These are phyloP conservation scores for Metroxylon sagu DNA, from an alignment of 176 grass and related monocot genomes.

Conservation along the genomic window DNA sequence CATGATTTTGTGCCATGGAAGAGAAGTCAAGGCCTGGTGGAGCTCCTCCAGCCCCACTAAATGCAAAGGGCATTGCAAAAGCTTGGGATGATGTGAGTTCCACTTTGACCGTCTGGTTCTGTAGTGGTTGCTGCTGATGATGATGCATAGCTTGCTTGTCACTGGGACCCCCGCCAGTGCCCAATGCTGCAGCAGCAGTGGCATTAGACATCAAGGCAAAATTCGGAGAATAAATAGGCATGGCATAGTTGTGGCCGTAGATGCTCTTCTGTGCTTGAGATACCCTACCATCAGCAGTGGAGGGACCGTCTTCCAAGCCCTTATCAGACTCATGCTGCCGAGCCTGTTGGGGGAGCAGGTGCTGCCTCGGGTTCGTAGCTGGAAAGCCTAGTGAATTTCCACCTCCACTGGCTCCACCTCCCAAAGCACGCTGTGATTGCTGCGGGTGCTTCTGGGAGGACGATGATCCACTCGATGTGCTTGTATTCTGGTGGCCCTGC, in stretches of 20 bases:
- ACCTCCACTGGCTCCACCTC: conserved; percentile 29
- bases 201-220: conserved; percentile 53
- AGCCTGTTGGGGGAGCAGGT: conserved; percentile 9
- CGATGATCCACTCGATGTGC: conserved; percentile 37
- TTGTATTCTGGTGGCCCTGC: conserved; percentile 34
- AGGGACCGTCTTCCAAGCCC: conserved; percentile 31
- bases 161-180: conserved; percentile 30
- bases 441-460: conserved; percentile 61
- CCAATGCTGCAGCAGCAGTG: conserved; percentile 16
- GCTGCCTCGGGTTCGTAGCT: conserved; percentile 30
- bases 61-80: conserved; percentile 79
- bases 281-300: conserved; percentile 39
- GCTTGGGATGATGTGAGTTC: conserved; percentile 72
- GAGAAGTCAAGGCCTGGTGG: conserved; percentile 74
- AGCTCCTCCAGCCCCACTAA: conserved; percentile 40
- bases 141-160: conserved; percentile 61
- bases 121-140: conserved; percentile 29
- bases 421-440: conserved; percentile 44
- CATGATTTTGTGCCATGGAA: conserved; percentile 60
- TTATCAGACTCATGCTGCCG: conserved; percentile 48
- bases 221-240: conserved; percentile 54
- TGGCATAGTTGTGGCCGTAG: conserved; percentile 43
- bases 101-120: conserved; percentile 45
- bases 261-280: conserved; percentile 47
- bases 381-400: conserved; percentile 40